Evolutionary conservation across 805 yeast species (phyloP).

Genomic region (Yarrowia alimentaria): DNA sequence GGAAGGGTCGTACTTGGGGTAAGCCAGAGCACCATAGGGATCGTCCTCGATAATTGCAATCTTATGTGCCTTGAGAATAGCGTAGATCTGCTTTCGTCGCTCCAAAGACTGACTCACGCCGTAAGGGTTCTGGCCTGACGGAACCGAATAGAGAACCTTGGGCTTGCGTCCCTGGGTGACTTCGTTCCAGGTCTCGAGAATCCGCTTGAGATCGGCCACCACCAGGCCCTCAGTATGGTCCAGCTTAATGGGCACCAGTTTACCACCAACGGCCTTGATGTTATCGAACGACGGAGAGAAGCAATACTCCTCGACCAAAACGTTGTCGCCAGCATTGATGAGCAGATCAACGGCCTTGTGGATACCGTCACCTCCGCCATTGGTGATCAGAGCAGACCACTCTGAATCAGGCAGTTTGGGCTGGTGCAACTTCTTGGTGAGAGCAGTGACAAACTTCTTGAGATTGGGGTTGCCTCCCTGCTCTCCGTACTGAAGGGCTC

Average conservation of each 20-base stretch:
- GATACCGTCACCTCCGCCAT: constrained; percentile 28
- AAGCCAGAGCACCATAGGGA: constrained; percentile 76
- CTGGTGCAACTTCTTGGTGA: constrained; percentile 10
- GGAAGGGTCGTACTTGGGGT: constrained; percentile 46
- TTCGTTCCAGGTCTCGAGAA: constrained; percentile 59
- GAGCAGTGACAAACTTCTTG: constrained; percentile 8
- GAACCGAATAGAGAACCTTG: constrained; percentile 57
- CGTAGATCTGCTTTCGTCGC: constrained; percentile 58
- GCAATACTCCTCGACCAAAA: constrained; percentile 73
- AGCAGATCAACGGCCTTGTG: constrained; percentile 26
- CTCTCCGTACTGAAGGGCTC: constrained; percentile 24
- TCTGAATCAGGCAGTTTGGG: constrained; percentile 19
- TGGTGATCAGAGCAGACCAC: constrained; percentile 21
- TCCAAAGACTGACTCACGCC: constrained; percentile 62
- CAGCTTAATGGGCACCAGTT: constrained; percentile 63
- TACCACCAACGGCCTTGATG: constrained; percentile 59
- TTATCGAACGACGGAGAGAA: constrained; percentile 74
- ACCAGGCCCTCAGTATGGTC: constrained; percentile 60
- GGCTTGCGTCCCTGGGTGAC: constrained; percentile 42
- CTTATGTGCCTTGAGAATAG: constrained; percentile 64
- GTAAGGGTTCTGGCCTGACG: constrained; percentile 85
- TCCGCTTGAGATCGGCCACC: constrained; percentile 54
- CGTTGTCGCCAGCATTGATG: constrained; percentile 32
- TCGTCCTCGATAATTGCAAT: constrained; percentile 77
- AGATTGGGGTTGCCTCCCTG: constrained; percentile 15